Percentiles rank a stretch among this genome's conserved stretches.
These are phyloP conservation scores for Coniochaeta ligniaria DNA, from an alignment of 2,329 filamentous ascomycete species.

Conservation along the genomic window DNA sequence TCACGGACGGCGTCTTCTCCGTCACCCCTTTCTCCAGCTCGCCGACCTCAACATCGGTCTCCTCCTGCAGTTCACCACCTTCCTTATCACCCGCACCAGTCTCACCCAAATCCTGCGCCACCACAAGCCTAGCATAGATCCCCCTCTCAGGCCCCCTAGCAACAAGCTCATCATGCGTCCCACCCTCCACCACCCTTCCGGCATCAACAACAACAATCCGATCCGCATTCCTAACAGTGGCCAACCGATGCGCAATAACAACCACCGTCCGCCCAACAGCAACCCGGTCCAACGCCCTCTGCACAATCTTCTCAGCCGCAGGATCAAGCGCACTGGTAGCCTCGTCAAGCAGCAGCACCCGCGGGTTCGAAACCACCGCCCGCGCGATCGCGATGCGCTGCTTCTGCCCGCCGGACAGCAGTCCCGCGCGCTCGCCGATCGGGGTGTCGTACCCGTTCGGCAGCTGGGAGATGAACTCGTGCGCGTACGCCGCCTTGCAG, in stretches of 20 bases:
- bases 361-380: constrained; percentile 31
- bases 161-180: constrained; percentile 47
- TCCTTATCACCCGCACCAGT: background rate
- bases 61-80: background rate
- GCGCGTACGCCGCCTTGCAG: background rate
- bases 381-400: constrained; percentile 35
- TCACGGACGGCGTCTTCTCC: background rate
- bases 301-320: constrained; percentile 30
- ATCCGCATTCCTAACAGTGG: constrained; percentile 47
- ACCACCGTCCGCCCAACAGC: constrained; percentile 38
- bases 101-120: background rate
- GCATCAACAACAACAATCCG: constrained; percentile 50
- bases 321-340: constrained; percentile 37
- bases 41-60: background rate
- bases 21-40: background rate
- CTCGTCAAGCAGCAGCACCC: constrained; percentile 35
- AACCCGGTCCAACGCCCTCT: constrained; percentile 19
- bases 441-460: constrained; percentile 43
- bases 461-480: constrained; percentile 7
- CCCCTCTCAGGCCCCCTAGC: constrained; percentile 8
- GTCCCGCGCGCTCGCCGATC: constrained; percentile 31
- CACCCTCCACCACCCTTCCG: constrained; percentile 47
- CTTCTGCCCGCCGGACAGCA: constrained; percentile 37
- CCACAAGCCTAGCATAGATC: background rate
- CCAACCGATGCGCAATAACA: constrained; percentile 48